phyloP scores from a whole-genome alignment of 1,284 basidiomycete species.

The Boletus semigastroideus region DNA sequence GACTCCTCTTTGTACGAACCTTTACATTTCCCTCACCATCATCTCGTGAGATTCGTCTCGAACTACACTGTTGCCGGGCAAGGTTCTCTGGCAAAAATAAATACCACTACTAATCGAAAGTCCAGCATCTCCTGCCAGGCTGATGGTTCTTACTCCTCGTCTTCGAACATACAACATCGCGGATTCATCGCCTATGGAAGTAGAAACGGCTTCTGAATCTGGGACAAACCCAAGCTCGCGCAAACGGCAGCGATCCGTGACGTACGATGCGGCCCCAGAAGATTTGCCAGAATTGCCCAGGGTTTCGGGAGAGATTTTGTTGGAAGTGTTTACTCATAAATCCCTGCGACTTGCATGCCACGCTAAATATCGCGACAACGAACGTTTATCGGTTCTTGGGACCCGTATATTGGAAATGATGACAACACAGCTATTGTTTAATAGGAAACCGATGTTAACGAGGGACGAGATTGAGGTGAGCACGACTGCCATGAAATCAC shows the following conservation, averaged over 20 bases:
- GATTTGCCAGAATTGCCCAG: conserved; percentile 41
- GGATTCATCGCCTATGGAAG: conserved; percentile 36
- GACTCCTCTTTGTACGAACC: conserved; percentile 23
- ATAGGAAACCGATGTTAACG: conserved; percentile 51
- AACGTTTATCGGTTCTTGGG: conserved; percentile 57
- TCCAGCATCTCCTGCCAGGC: conserved; percentile 12
- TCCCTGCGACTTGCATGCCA: conserved; percentile 52
- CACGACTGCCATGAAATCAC: conserved; percentile 9
- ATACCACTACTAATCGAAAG: conserved; percentile 14
- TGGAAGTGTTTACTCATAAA: conserved; percentile 67
- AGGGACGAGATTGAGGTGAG: conserved; percentile 52
- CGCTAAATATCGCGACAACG: conserved; percentile 54
- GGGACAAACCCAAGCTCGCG: conserved; percentile 26
- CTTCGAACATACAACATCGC: conserved; percentile 36
- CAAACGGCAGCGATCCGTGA: conserved; percentile 34
- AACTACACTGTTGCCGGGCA: conserved; percentile 13
- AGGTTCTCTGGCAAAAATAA: conserved; percentile 17
- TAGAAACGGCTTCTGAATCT: conserved; percentile 30
- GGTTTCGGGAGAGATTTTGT: conserved; percentile 50
- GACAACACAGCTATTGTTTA: conserved; percentile 52
- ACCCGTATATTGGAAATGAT: conserved; percentile 49
- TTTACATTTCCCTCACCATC: conserved; percentile 26
- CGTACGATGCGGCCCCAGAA: conserved; percentile 29
- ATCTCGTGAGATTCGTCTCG: conserved; percentile 14
- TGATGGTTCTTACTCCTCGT: conserved; percentile 37